Conservation (phyloP, 805 yeast genomes). For the Cyberlindnera americana region DNA sequence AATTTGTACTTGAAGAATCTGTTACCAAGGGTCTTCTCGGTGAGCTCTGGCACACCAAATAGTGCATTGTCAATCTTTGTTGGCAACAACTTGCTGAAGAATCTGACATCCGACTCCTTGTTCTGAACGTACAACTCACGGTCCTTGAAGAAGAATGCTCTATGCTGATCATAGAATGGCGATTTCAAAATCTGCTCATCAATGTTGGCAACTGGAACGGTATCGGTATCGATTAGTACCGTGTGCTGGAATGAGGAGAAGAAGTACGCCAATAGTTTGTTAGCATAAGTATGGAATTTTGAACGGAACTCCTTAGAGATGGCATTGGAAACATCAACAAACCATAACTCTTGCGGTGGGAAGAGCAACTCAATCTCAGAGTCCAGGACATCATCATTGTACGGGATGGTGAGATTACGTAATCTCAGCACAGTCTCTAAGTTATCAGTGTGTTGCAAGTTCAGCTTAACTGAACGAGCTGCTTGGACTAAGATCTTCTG, state of each 20-base stretch:
- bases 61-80: constrained; percentile 33
- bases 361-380: constrained; percentile 17
- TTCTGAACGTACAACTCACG: constrained; percentile 34
- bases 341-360: constrained; percentile 38
- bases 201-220: constrained; percentile 40
- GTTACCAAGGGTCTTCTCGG: constrained; percentile 35
- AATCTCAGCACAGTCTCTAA: constrained; percentile 3
- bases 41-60: constrained; percentile 34
- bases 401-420: constrained; percentile 10
- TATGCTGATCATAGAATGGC: constrained; percentile 31
- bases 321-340: constrained; percentile 31
- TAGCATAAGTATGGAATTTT: constrained; percentile 38
- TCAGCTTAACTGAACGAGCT: constrained; percentile 26
- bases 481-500: constrained; percentile 32
- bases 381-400: neutral
- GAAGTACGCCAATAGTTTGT: constrained; percentile 44
- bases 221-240: constrained; percentile 50
- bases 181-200: constrained; percentile 33
- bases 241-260: constrained; percentile 48
- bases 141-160: constrained; percentile 45
- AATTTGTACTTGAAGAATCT: constrained; percentile 37
- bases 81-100: constrained; percentile 45
- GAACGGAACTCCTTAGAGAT: constrained; percentile 17
- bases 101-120: constrained; percentile 27
- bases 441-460: constrained; percentile 15